A percentile compares a stretch with the other conserved stretches of the same genome.
These are phyloP conservation scores for Rhizopogon roseolus DNA, from an alignment of 768 basidiomycete genomes.

Conservation along the genomic window DNA sequence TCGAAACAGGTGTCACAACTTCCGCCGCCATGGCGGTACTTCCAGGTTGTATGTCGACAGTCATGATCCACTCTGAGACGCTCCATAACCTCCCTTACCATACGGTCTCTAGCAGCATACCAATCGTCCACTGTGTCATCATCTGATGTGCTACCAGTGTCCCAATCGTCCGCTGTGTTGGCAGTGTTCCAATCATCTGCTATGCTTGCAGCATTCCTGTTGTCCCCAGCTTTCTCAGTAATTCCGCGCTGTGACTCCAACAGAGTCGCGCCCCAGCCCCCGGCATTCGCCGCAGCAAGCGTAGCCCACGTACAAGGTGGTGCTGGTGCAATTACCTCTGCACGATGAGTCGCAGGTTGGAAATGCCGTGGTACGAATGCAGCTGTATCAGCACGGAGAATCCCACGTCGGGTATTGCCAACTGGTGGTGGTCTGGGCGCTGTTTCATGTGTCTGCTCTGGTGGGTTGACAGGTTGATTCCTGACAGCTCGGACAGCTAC, in stretches of 20 bases:
- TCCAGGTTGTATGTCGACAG: slow-evolving; percentile 44
- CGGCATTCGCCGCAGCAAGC: not conserved
- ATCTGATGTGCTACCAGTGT: too few species aligned
- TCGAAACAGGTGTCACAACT: slow-evolving; percentile 42
- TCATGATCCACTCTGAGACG: slow-evolving; percentile 49
- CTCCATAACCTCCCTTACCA: slow-evolving; percentile 29
- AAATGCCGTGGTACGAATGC: not conserved
- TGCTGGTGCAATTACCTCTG: slow-evolving; percentile 2
- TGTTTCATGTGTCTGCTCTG: not conserved
- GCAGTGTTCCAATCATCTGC: not conserved
- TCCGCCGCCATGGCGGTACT: slow-evolving; percentile 36
- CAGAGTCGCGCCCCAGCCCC: not conserved
- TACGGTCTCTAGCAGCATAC: slow-evolving; percentile 7
- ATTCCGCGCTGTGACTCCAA: not conserved
- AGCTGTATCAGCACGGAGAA: not conserved
- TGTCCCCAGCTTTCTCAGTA: too few species aligned
- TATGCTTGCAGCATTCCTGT: not conserved
- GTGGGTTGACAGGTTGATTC: not conserved
- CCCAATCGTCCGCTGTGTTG: too few species aligned
- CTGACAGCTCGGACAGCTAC: not conserved
- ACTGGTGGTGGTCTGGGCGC: not conserved
- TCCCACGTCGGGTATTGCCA: not conserved
- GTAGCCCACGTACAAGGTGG: not conserved
- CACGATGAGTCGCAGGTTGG: not conserved
- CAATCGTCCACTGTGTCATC: too few species aligned